Evolutionary conservation across 2,329 filamentous ascomycete species (phyloP).

Genomic region (Juglanconis sp.): DNA sequence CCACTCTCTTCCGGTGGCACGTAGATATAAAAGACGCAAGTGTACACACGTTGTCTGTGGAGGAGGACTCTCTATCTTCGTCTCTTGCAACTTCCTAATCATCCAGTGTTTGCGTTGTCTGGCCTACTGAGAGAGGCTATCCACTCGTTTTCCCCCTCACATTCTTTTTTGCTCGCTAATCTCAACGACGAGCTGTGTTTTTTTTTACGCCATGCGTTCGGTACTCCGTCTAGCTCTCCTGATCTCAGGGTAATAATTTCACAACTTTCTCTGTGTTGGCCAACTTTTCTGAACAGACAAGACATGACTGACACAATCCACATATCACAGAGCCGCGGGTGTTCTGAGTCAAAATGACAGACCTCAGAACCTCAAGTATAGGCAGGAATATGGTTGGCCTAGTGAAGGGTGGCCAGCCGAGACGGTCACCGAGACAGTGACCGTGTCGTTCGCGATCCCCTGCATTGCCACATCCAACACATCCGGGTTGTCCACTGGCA

Average conservation of each 20-base stretch:
- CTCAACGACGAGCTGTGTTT: neutral
- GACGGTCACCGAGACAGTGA: slow-evolving; percentile 12
- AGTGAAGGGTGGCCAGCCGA: neutral
- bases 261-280: neutral
- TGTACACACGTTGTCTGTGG: neutral
- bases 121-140: slow-evolving; percentile 5
- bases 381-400: slow-evolving; percentile 10
- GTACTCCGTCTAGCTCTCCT: slow-evolving; percentile 9
- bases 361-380: slow-evolving; percentile 7
- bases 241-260: slow-evolving; percentile 7
- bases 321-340: slow-evolving; percentile 5
- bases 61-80: neutral
- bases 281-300: neutral
- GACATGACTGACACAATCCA: slow-evolving; percentile 15
- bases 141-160: slow-evolving; percentile 11
- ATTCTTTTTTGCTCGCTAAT: neutral
- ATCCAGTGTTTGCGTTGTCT: slow-evolving; percentile 1
- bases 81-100: neutral
- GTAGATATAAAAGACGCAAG: slow-evolving; percentile 7
- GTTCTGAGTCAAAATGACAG: slow-evolving; percentile 11
- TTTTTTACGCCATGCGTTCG: slow-evolving; percentile 1
- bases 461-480: neutral
- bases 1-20: neutral
- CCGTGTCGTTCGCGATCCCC: slow-evolving; percentile 2
- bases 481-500: slow-evolving; percentile 2